These are phyloP conservation scores for Monosporascus sp. DNA, from an alignment of 2,329 filamentous ascomycete genomes.

Conservation along the genomic window DNA sequence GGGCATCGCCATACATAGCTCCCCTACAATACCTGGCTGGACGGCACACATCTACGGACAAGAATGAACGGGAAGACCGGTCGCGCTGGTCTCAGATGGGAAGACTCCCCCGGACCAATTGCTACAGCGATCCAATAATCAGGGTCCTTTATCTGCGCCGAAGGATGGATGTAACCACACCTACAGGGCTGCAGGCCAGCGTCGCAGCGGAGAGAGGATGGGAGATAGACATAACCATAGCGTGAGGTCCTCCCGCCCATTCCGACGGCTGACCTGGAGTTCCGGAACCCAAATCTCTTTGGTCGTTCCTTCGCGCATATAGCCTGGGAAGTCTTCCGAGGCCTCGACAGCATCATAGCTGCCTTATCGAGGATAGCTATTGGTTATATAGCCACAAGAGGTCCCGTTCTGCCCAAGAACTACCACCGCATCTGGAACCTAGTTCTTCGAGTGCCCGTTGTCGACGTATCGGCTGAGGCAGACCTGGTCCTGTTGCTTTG, in stretches of 20 bases:
- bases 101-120: no score
- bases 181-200: background rate
- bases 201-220: background rate
- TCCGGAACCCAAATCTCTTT: background rate
- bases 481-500: no score
- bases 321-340: background rate
- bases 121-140: no score
- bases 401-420: background rate
- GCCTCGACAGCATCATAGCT: background rate
- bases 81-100: no score
- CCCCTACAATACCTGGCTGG: no score
- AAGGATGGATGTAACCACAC: background rate
- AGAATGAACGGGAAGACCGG: background rate
- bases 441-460: background rate
- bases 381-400: background rate
- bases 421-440: background rate
- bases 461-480: no score
- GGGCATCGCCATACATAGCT: background rate
- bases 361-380: background rate
- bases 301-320: no score
- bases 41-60: no score
- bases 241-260: background rate
- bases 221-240: background rate
- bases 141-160: no score
- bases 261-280: background rate